A percentile compares a stretch with the other conserved stretches of the same genome.
Evolutionary conservation across 352 stramenopile species (phyloP).

Genomic region (Pythium dissotocum): DNA sequence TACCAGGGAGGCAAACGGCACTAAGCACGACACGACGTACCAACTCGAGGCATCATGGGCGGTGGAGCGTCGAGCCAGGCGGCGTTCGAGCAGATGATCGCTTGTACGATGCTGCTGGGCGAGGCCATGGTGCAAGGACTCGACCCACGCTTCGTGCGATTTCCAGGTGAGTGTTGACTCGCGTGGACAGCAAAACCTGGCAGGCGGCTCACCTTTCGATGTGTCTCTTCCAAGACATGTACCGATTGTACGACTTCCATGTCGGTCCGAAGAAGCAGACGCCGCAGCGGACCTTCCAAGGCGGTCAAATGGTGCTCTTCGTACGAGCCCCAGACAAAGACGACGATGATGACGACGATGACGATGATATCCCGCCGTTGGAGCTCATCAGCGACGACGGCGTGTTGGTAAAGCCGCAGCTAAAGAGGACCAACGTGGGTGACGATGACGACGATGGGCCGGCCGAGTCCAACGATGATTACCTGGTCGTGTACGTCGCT

Average conservation of each 20-base stretch:
- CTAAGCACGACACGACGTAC: neutral
- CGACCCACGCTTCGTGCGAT: conserved; percentile 75
- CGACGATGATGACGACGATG: conserved; percentile 32
- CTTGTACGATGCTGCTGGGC: conserved; percentile 82
- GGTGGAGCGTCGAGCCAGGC: conserved; percentile 66
- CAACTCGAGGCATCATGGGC: conserved; percentile 43
- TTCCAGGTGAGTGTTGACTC: conserved; percentile 43
- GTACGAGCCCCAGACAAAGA: conserved; percentile 45
- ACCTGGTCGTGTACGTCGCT: conserved; percentile 64
- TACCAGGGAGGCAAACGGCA: no score
- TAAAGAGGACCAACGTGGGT: conserved; percentile 12
- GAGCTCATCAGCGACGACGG: conserved; percentile 19
- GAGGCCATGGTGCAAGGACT: conserved; percentile 82
- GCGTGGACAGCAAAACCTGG: no score
- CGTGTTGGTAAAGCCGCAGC: conserved; percentile 11
- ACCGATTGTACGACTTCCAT: conserved; percentile 82
- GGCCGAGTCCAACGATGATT: conserved; percentile 43
- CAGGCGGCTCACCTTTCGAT: neutral
- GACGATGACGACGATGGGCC: conserved; percentile 25
- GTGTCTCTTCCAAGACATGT: conserved; percentile 43
- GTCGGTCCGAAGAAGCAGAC: conserved; percentile 67
- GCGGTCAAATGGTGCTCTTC: conserved; percentile 64
- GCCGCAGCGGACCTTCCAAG: conserved; percentile 41
- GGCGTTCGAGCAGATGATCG: conserved; percentile 83
- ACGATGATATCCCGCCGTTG: conserved; percentile 26